Conservation (phyloP, 2,329 filamentous ascomycete species). For the Neonectria faginata region DNA sequence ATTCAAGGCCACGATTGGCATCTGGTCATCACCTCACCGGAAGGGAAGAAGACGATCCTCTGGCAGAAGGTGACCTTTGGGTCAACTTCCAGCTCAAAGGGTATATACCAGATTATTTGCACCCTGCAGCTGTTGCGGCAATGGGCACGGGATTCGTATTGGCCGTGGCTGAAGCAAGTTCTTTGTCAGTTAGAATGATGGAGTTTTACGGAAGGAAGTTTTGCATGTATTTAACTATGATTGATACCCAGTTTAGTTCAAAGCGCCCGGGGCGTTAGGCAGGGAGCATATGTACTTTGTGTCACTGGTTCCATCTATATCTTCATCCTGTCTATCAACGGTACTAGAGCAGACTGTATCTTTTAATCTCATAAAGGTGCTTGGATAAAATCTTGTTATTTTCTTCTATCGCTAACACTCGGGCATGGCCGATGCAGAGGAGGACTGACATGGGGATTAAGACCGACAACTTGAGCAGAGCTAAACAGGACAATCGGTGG, state of each 20-base stretch:
- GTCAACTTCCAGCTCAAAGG: slow-evolving; percentile 26
- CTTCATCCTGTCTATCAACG: too few relatives aligned
- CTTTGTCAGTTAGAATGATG: not conserved
- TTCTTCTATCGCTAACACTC: too few relatives aligned
- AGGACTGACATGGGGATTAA: too few relatives aligned
- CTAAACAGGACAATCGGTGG: too few relatives aligned
- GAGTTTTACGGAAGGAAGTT: not conserved
- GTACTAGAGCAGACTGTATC: too few relatives aligned
- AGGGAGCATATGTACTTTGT: too few relatives aligned
- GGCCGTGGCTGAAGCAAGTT: slow-evolving; percentile 6
- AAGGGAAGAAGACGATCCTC: slow-evolving; percentile 22
- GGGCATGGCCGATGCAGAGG: too few relatives aligned
- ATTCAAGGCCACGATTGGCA: slow-evolving; percentile 32
- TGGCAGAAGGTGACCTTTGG: slow-evolving; percentile 27
- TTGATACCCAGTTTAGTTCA: not conserved
- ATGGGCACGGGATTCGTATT: slow-evolving; percentile 27
- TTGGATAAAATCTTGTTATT: too few relatives aligned
- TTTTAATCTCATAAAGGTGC: too few relatives aligned
- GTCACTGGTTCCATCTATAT: too few relatives aligned
- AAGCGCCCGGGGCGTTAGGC: too few relatives aligned
- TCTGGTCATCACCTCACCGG: slow-evolving; percentile 21
- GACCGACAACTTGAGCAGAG: too few relatives aligned
- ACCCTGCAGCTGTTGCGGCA: slow-evolving; percentile 26
- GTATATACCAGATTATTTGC: slow-evolving; percentile 33
- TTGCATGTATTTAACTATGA: not conserved